Conservation (phyloP, 805 yeast species). For the Deakozyma indianensis region DNA sequence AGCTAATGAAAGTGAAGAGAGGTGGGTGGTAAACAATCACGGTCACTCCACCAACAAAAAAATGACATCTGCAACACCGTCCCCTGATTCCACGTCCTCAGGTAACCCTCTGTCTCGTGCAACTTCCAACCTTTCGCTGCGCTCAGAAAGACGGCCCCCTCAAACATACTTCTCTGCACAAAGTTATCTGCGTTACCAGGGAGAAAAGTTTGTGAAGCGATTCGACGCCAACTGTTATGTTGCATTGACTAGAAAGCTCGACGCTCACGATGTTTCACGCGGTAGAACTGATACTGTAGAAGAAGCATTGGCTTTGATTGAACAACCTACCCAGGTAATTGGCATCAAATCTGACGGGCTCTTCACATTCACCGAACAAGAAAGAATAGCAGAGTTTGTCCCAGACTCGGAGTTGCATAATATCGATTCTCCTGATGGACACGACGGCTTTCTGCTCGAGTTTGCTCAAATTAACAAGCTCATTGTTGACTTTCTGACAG, state of each 20-base stretch:
- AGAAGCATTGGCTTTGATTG: conserved; percentile 42
- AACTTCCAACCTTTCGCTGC: conserved; percentile 8
- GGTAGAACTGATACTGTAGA: conserved; percentile 40
- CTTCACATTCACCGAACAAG: conserved; percentile 86
- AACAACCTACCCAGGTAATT: conserved; percentile 67
- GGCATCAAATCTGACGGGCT: conserved; percentile 89
- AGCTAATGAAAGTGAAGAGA: conserved; percentile 35
- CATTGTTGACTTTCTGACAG: conserved; percentile 50
- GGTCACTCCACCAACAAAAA: conserved; percentile 35
- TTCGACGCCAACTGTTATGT: conserved; percentile 97
- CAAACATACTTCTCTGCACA: conserved; percentile 83
- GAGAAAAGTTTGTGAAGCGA: conserved; percentile 72
- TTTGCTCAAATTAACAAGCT: conserved; percentile 66
- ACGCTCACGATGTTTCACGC: conserved; percentile 87
- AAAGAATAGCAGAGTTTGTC: conserved; percentile 59
- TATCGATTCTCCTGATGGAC: conserved; percentile 89
- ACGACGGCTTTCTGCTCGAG: conserved; percentile 89
- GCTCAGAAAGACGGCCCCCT: conserved; percentile 13
- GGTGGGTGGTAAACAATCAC: conserved; percentile 80
- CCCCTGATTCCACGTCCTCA: neutral
- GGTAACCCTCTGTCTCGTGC: conserved; percentile 2
- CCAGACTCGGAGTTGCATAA: conserved; percentile 55
- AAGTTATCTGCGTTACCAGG: conserved; percentile 87
- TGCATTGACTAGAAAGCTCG: conserved; percentile 82
- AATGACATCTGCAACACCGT: conserved; percentile 4